Evolutionary conservation across 2,329 filamentous ascomycete genomes (phyloP), one percentile per base, ranked within the genome.

Genomic region (Fusarium sp.): DNA sequence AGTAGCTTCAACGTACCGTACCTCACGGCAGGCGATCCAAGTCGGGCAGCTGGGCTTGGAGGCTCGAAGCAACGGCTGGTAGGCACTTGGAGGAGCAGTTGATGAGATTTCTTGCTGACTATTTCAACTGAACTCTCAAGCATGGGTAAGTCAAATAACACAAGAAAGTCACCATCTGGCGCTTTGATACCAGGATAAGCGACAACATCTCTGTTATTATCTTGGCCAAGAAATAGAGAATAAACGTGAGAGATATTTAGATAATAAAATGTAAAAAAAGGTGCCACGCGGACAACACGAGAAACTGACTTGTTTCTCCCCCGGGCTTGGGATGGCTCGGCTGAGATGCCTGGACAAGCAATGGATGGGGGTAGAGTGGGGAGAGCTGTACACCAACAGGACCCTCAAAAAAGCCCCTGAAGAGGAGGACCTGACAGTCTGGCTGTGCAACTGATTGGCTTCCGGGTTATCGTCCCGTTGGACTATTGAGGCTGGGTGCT

Each of bases 221-320:
- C 37, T 29, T 17, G 21, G 53, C 10, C 36, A 29, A 32, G 17
- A 38, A 37, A 23, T 15, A 17, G 35, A 44, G 21, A 9, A 32
- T 31, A 19, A 21, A 21, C 35, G 11, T 43, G 56, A 48, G 47
- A 57, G 42, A 59, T 59, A 44, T 32, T n/a, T n/a, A 49, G 19
- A 25, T 7, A 25, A 25, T n/a, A n/a, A n/a, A n/a, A n/a, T n/a
- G n/a, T n/a, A n/a, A 25, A 3, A 25, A 25, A 35, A 48, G 31
- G 63, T 64, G 60, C 60, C 63, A 67, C 63, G 63, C 60, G 63
- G 56, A 67, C 60, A 49, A 51, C 10, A 6, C 35, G 35, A 57
- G 55, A 51, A 48, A 57, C 38, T 43, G 53, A 57, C 50, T 38
- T 57, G 42, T 56, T 42, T 42, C 49, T 43, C 55, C 55, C 60